phyloP scores from a whole-genome alignment of 495 filamentous ascomycete genomes.

The Cercophora sp. region DNA sequence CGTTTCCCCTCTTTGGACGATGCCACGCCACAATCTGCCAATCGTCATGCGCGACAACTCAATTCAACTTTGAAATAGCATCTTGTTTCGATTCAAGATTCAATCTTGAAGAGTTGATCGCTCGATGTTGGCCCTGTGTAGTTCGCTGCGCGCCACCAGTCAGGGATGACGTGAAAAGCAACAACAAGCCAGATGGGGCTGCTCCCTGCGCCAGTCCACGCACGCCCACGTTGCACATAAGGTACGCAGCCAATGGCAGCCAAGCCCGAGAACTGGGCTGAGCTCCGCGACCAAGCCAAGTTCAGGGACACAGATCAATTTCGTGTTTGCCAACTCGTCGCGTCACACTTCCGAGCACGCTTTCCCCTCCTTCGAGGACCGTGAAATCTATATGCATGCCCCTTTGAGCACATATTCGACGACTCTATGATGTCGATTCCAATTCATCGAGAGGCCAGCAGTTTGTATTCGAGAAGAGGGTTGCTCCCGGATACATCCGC shows the following conservation, averaged over 20 bases:
- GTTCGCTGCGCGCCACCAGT: too few species aligned
- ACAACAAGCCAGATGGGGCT: too few species aligned
- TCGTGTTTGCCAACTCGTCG: not conserved
- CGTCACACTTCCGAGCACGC: slow-evolving; percentile 1
- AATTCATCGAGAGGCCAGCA: slow-evolving; percentile 5
- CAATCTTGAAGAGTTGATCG: too few species aligned
- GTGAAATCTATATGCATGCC: too few species aligned
- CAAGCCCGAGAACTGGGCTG: not conserved
- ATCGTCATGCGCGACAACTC: slow-evolving; percentile 9
- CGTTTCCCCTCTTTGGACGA: slow-evolving; percentile 10
- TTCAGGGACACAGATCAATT: slow-evolving; percentile 6
- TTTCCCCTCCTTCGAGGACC: too few species aligned
- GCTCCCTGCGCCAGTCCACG: too few species aligned
- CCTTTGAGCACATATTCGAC: too few species aligned
- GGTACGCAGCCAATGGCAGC: slow-evolving; percentile 10
- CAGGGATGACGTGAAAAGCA: too few species aligned
- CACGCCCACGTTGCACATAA: slow-evolving; percentile 1
- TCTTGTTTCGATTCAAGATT: not conserved
- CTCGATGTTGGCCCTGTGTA: too few species aligned
- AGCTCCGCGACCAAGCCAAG: not conserved
- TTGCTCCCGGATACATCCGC: slow-evolving; percentile 1
- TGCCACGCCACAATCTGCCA: slow-evolving; percentile 19
- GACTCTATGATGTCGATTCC: slow-evolving; percentile 9
- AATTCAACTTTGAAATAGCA: slow-evolving; percentile 4
- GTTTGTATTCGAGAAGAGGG: not conserved